A percentile compares a stretch with the other conserved stretches of the same genome.
Evolutionary conservation across 163 green algal species (phyloP).

Genomic region (Volvox carteri): DNA sequence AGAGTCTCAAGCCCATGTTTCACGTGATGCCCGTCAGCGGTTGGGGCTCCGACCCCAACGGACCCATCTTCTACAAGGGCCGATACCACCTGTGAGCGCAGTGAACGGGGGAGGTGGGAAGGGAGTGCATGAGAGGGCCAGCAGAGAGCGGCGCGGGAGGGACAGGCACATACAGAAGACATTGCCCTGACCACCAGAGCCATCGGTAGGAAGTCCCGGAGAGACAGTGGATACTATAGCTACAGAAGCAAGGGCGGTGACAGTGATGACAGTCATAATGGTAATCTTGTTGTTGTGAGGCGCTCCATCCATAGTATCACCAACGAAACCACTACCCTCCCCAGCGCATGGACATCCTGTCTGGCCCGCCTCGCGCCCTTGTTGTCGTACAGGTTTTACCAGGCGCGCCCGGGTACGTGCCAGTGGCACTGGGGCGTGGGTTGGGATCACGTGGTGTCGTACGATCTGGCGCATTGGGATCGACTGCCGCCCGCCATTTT

Average conservation of each 20-base stretch:
- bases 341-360: background rate
- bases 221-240: no score
- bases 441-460: constrained; percentile 82
- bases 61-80: constrained; percentile 78
- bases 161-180: no score
- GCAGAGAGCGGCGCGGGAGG: background rate
- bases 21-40: constrained; percentile 55
- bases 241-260: no score
- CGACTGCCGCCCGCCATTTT: constrained; percentile 77
- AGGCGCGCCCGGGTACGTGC: constrained; percentile 72
- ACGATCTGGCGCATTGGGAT: constrained; percentile 79
- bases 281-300: no score
- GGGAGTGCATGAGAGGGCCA: background rate
- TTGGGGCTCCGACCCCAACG: constrained; percentile 78
- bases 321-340: no score
- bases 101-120: background rate
- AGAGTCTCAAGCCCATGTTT: constrained; percentile 41
- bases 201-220: no score
- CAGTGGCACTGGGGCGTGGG: constrained; percentile 82
- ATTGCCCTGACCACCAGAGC: no score
- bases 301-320: no score
- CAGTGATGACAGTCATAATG: no score
- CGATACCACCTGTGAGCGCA: constrained; percentile 79
- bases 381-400: constrained; percentile 77
- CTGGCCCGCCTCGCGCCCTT: background rate